Percentiles rank a stretch among this genome's conserved stretches.
phyloP scores from a whole-genome alignment of 1,139 yeast genomes.

The Pichia sp. region DNA sequence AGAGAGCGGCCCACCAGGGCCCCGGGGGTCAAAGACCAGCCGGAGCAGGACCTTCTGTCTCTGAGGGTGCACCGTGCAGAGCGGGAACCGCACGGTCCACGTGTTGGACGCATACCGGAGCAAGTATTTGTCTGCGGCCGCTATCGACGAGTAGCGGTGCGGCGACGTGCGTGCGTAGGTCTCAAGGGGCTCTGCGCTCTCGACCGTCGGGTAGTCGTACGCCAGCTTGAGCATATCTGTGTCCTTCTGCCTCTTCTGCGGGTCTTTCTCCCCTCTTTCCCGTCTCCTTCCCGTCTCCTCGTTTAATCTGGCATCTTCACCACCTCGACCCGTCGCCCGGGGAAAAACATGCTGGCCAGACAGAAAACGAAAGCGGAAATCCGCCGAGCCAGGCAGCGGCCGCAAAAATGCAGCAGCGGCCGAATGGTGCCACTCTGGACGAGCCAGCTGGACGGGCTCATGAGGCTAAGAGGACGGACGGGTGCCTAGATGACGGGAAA shows the following conservation, averaged over 20 bases:
- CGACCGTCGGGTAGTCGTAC: conserved; percentile 19
- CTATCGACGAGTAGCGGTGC: conserved; percentile 11
- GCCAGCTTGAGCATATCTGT: conserved; percentile 4
- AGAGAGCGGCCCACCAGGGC: neutral
- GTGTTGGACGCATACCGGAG: conserved; percentile 22
- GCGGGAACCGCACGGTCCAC: conserved; percentile 19
- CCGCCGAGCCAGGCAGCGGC: neutral
- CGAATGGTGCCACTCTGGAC: neutral
- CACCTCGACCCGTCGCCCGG: too few relatives aligned
- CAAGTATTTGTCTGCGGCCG: conserved; percentile 17
- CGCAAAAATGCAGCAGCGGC: neutral
- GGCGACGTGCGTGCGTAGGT: conserved; percentile 18
- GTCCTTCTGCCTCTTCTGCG: neutral
- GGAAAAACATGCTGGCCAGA: too few relatives aligned
- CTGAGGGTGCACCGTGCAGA: conserved; percentile 14
- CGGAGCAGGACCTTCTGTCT: conserved; percentile 9
- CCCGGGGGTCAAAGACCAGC: conserved; percentile 1
- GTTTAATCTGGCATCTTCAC: neutral
- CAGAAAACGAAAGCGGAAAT: neutral
- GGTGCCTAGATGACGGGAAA: neutral
- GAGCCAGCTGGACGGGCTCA: neutral
- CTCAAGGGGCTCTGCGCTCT: conserved; percentile 19
- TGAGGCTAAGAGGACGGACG: too few relatives aligned
- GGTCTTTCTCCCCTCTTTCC: neutral
- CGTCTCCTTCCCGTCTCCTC: neutral